Percentiles rank a stretch among this genome's conserved stretches.
phyloP scores from a whole-genome alignment of 208 protist species.

The Tritrichomonas musculus region DNA sequence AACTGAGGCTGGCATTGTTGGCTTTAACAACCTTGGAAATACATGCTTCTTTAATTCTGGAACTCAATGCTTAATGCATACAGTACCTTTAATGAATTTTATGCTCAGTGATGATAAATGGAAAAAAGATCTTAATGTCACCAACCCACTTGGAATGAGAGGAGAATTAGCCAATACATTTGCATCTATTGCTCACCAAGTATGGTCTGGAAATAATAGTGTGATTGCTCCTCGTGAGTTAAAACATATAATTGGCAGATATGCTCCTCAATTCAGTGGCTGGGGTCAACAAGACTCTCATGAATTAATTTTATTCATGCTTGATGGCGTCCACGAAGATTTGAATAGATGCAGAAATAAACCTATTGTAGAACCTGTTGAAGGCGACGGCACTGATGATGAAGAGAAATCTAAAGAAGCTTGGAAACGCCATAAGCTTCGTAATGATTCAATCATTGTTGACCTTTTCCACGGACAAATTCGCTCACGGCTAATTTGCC shows the following conservation, averaged over 20 bases:
- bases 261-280: constrained; percentile 33
- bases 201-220: neutral
- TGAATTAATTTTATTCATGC: constrained; percentile 61
- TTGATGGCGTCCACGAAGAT: constrained; percentile 75
- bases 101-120: neutral
- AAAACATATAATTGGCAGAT: constrained; percentile 46
- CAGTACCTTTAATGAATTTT: neutral
- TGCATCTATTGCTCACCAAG: neutral
- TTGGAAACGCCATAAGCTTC: neutral
- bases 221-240: constrained; percentile 38
- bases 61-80: neutral
- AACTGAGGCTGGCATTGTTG: neutral
- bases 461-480: neutral
- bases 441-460: constrained; percentile 29
- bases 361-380: neutral
- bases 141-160: neutral
- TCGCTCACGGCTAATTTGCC: neutral
- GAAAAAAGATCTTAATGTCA: neutral
- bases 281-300: constrained; percentile 49
- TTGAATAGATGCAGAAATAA: constrained; percentile 56
- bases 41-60: constrained; percentile 27
- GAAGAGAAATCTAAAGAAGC: neutral
- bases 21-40: constrained; percentile 25
- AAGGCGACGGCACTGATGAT: constrained; percentile 23
- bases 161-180: neutral